phyloP scores from a whole-genome alignment of 768 basidiomycete genomes.

The Tricholoma furcatifolium region DNA sequence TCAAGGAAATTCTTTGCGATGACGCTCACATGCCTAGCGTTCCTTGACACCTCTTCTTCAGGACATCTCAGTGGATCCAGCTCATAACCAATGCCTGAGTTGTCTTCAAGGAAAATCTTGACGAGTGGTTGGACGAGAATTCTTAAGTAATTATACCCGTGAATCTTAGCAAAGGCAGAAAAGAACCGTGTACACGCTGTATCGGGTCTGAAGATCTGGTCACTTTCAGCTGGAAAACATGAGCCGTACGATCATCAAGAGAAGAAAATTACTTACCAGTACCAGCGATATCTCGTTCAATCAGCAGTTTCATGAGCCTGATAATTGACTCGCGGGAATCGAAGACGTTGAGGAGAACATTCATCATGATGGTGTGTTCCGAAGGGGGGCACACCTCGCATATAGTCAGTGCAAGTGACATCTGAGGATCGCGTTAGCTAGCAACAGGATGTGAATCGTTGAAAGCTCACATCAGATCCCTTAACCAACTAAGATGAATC shows the following conservation, averaged over 20 bases:
- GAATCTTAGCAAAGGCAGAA: slow-evolving; percentile 83
- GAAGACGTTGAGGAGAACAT: slow-evolving; percentile 83
- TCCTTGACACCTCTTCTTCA: slow-evolving; percentile 63
- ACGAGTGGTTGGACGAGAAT: slow-evolving; percentile 76
- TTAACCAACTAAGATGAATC: slow-evolving; percentile 55
- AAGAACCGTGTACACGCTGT: slow-evolving; percentile 85
- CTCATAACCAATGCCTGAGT: slow-evolving; percentile 73
- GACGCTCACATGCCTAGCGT: slow-evolving; percentile 67
- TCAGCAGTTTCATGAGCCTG: slow-evolving; percentile 75
- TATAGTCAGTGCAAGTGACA: slow-evolving; percentile 79
- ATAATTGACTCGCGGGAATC: slow-evolving; percentile 74
- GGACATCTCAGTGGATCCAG: slow-evolving; percentile 65
- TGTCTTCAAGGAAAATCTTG: slow-evolving; percentile 69
- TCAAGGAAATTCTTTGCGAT: slow-evolving; percentile 76
- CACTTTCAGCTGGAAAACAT: slow-evolving; percentile 52
- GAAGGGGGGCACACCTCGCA: slow-evolving; percentile 80
- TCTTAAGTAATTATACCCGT: slow-evolving; percentile 91
- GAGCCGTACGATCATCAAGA: slow-evolving; percentile 1
- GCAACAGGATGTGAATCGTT: not conserved
- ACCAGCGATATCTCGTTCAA: slow-evolving; percentile 78
- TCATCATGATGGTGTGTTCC: slow-evolving; percentile 84
- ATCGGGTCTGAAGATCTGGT: slow-evolving; percentile 84
- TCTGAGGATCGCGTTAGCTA: slow-evolving; percentile 36
- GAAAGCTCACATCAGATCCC: slow-evolving; percentile 61
- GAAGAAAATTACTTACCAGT: slow-evolving; percentile 50